phyloP scores from a whole-genome alignment of 306 rosid genomes.

The Vigna hirtella region DNA sequence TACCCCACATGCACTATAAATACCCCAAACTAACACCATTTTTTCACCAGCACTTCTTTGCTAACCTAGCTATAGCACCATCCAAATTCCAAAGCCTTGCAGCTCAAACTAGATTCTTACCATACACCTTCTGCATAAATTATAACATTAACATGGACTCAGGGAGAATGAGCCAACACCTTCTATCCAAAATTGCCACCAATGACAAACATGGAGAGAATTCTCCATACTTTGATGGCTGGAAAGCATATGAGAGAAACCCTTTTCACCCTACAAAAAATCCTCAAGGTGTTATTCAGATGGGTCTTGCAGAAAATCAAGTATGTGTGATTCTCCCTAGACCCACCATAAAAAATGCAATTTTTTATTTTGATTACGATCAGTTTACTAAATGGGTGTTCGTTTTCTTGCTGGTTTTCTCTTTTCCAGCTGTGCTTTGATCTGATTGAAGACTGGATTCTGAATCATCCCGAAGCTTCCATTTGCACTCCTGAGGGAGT shows the following conservation, averaged over 20 bases:
- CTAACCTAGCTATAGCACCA: not conserved
- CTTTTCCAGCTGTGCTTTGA: constrained; percentile 67
- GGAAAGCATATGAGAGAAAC: constrained; percentile 80
- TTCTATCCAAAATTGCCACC: constrained; percentile 77
- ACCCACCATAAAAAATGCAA: not conserved
- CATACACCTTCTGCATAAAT: not conserved
- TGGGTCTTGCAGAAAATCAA: constrained; percentile 98
- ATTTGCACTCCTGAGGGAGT: constrained; percentile 81
- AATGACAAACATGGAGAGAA: constrained; percentile 82
- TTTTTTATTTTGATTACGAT: not conserved
- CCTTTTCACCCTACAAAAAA: constrained; percentile 77
- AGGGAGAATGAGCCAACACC: constrained; percentile 39
- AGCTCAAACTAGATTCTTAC: constrained; percentile 27
- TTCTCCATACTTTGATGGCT: constrained; percentile 85
- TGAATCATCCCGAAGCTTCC: constrained; percentile 75
- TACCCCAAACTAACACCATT: not conserved
- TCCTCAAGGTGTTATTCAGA: constrained; percentile 81
- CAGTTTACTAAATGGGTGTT: not conserved
- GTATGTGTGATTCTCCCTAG: constrained; percentile 35
- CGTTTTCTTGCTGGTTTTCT: not conserved
- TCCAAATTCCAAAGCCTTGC: not conserved
- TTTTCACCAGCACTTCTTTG: not conserved
- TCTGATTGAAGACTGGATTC: constrained; percentile 72
- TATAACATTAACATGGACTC: constrained; percentile 40
- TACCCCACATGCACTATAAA: constrained; percentile 32